phyloP scores from a whole-genome alignment of 1,284 basidiomycete species.

The Boletus semigastroideus region DNA sequence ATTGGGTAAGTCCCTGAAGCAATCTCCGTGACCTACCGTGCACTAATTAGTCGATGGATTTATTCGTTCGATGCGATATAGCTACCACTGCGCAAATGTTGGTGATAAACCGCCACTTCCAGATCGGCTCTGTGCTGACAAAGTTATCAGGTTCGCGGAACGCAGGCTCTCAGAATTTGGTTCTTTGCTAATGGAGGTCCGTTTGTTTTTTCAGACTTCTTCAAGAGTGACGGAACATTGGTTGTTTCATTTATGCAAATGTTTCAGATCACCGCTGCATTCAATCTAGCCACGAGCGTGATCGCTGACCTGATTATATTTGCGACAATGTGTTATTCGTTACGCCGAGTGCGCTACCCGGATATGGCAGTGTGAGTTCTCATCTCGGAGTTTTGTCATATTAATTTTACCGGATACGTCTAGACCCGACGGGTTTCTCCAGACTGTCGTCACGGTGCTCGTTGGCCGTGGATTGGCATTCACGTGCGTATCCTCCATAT shows the following conservation, averaged over 20 bases:
- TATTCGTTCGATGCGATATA: constrained; percentile 2
- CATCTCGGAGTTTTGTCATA: not conserved
- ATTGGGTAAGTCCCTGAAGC: constrained; percentile 25
- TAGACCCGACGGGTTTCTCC: constrained; percentile 20
- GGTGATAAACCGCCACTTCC: constrained; percentile 4
- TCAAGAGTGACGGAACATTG: not conserved
- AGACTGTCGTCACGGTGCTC: constrained; percentile 13
- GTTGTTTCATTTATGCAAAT: not conserved
- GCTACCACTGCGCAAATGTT: constrained; percentile 30
- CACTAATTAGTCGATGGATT: not conserved
- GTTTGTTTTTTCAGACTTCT: not conserved
- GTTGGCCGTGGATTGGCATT: constrained; percentile 36
- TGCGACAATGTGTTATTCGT: constrained; percentile 26
- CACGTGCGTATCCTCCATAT: constrained; percentile 21
- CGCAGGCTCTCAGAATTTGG: constrained; percentile 24
- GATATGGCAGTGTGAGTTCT: constrained; percentile 30
- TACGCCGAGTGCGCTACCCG: constrained; percentile 31
- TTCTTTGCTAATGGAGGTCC: constrained; percentile 22
- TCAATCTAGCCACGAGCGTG: constrained; percentile 22
- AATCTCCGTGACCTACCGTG: too few relatives aligned
- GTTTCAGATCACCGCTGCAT: constrained; percentile 22
- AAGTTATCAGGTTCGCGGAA: constrained; percentile 20
- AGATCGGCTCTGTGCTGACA: constrained; percentile 2
- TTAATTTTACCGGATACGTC: not conserved
- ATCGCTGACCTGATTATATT: constrained; percentile 29